Conservation (phyloP, 2,329 filamentous ascomycete species). For the Diaporthe helianthi region DNA sequence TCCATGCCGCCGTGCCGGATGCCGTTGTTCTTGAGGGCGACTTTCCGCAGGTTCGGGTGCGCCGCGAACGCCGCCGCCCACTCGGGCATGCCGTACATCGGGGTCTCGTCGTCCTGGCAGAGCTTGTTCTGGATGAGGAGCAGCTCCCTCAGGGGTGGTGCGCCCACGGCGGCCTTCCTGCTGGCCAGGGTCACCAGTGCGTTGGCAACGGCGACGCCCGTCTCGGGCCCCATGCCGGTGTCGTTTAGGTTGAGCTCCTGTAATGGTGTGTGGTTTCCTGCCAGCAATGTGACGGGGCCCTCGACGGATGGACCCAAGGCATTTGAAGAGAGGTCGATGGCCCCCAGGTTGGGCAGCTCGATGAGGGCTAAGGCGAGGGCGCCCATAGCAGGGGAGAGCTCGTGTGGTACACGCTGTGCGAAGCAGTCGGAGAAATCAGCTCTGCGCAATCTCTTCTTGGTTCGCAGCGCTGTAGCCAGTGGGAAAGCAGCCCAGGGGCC, state of each 20-base stretch:
- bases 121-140: background rate
- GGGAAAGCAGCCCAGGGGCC: constrained; percentile 1
- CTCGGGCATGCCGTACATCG: background rate
- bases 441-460: constrained; percentile 8
- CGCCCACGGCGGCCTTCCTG: background rate
- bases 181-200: background rate
- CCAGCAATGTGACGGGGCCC: background rate
- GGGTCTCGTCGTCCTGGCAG: background rate
- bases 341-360: background rate
- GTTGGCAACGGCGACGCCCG: background rate
- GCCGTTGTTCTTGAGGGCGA: background rate
- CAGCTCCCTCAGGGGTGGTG: background rate
- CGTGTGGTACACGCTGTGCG: background rate
- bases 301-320: constrained; percentile 1
- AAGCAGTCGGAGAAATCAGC: constrained; percentile 12
- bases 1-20: background rate
- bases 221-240: background rate
- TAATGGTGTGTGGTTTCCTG: background rate
- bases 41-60: background rate
- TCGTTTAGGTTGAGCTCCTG: background rate
- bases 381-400: background rate
- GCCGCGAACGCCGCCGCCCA: constrained; percentile 4
- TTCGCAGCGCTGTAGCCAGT: background rate
- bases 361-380: background rate
- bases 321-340: background rate